Evolutionary conservation across 2,329 filamentous ascomycete species (phyloP).

Genomic region (Eurotiales sp.): DNA sequence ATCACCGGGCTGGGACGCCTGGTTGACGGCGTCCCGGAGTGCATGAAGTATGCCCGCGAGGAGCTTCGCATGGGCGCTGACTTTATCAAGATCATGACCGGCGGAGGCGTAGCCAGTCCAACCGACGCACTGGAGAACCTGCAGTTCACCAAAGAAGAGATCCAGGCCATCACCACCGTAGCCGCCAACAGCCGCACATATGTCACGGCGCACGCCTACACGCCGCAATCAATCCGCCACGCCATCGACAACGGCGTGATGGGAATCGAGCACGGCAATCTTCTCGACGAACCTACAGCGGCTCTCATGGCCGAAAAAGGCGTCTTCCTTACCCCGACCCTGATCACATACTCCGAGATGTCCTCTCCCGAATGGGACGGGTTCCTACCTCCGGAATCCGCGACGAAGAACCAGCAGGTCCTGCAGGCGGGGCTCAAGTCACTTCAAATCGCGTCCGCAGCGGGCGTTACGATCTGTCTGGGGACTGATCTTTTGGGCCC

Average conservation of each 20-base stretch:
- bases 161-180: slow-evolving; percentile 51
- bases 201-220: slow-evolving; percentile 59
- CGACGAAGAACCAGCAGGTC: slow-evolving; percentile 51
- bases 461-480: slow-evolving; percentile 55
- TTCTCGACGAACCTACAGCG: slow-evolving; percentile 44
- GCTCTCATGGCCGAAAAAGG: slow-evolving; percentile 49
- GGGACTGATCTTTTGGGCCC: slow-evolving; percentile 55
- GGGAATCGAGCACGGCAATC: slow-evolving; percentile 54
- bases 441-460: slow-evolving; percentile 48
- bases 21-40: slow-evolving; percentile 54
- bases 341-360: slow-evolving; percentile 52
- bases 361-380: slow-evolving; percentile 33
- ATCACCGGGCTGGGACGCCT: slow-evolving; percentile 39
- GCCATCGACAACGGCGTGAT: slow-evolving; percentile 53
- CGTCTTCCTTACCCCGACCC: slow-evolving; percentile 53
- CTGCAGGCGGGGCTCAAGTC: slow-evolving; percentile 45
- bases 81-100: slow-evolving; percentile 61
- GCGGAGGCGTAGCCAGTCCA: slow-evolving; percentile 55
- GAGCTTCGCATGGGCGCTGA: slow-evolving; percentile 55
- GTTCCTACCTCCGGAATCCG: slow-evolving; percentile 31
- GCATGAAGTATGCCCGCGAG: slow-evolving; percentile 50
- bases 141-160: slow-evolving; percentile 57
- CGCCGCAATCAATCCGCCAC: slow-evolving; percentile 51
- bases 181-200: slow-evolving; percentile 47
- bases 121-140: slow-evolving; percentile 52